Evolutionary conservation across 148 eudicot species (phyloP).

Genomic region (Talinum fruticosum): DNA sequence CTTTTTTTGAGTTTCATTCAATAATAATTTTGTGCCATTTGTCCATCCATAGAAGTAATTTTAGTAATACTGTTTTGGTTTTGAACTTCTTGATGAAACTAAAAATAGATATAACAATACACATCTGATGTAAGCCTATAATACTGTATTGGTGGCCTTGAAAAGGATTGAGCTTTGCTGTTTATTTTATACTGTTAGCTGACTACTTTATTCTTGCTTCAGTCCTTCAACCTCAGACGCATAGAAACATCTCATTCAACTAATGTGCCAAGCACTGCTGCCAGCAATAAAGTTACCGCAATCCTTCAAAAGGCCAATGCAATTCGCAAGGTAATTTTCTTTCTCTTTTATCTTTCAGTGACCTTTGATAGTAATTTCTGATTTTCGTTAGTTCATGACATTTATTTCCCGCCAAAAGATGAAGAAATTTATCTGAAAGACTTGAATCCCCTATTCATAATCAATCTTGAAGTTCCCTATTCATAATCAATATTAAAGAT

Average conservation of each 20-base stretch:
- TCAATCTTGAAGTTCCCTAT: too few relatives aligned
- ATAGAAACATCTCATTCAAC: constrained; percentile 44
- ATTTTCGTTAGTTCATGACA: background rate
- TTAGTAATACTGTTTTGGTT: background rate
- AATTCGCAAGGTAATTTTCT: constrained; percentile 68
- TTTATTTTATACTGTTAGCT: constrained; percentile 3
- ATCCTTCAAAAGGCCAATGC: constrained; percentile 87
- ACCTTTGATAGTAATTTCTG: background rate
- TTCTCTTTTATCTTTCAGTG: background rate
- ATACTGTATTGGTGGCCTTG: background rate
- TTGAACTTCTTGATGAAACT: background rate
- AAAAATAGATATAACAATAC: background rate
- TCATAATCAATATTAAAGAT: too few relatives aligned
- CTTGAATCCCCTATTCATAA: too few relatives aligned
- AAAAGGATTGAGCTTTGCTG: background rate
- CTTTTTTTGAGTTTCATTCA: background rate
- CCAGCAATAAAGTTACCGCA: constrained; percentile 59
- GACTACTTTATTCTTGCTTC: constrained; percentile 11
- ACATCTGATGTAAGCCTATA: background rate
- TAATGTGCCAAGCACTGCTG: constrained; percentile 29
- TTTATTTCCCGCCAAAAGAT: background rate
- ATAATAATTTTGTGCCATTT: background rate
- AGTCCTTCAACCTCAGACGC: constrained; percentile 82
- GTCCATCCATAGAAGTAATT: background rate
- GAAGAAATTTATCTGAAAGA: background rate